Conservation (phyloP, 176 grass and related monocot species). For the Sorghum bicolor region DNA sequence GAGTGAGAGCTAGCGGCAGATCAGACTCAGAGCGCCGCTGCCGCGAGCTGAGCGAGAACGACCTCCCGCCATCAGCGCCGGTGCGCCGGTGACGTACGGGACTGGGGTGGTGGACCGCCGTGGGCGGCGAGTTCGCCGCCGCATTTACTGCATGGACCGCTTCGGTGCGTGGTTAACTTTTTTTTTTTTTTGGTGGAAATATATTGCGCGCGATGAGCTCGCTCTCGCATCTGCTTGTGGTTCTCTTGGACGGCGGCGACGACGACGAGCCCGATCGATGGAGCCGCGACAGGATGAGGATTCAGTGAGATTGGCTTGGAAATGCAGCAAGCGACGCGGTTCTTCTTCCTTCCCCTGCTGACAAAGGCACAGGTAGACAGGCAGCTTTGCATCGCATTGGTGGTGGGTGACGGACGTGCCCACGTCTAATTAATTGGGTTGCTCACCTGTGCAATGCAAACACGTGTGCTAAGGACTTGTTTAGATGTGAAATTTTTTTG, state of each 20-base stretch:
- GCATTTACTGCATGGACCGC: background rate
- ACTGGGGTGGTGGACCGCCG: background rate
- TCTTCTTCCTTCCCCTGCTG: background rate
- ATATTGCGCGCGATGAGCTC: too few relatives aligned
- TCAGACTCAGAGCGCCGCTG: too few relatives aligned
- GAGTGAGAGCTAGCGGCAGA: background rate
- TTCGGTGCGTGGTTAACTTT: background rate
- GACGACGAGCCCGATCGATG: background rate
- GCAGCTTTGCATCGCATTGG: background rate
- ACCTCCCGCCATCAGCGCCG: conserved; percentile 22
- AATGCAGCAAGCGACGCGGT: conserved; percentile 14
- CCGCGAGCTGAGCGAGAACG: background rate
- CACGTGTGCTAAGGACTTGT: too few relatives aligned
- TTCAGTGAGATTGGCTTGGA: background rate
- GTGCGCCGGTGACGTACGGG: background rate
- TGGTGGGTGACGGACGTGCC: background rate
- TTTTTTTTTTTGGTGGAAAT: too few relatives aligned
- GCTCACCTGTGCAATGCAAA: background rate
- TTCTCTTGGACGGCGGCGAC: background rate
- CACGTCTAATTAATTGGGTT: conserved; percentile 1
- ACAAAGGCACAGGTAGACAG: background rate
- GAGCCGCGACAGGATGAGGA: background rate
- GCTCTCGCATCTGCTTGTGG: too few relatives aligned
- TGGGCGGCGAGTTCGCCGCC: conserved; percentile 7
- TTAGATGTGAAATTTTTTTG: too few relatives aligned